Conservation (phyloP, 352 stramenopile species). For the Phytophthora megakarya region DNA sequence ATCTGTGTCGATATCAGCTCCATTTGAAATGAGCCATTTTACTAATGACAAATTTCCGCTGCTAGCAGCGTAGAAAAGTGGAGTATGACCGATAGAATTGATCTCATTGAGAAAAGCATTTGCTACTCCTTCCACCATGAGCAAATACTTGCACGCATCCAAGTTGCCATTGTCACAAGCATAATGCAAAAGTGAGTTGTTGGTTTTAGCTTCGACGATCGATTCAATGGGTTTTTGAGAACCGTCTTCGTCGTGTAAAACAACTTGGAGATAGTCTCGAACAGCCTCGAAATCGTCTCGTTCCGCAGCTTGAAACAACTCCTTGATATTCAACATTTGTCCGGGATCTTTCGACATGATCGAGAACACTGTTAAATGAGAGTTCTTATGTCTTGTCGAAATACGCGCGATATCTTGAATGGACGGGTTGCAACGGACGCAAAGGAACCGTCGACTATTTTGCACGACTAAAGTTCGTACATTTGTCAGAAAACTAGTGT, state of each 20-base stretch:
- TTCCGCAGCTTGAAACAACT: slow-evolving; percentile 71
- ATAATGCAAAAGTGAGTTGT: slow-evolving; percentile 81
- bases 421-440: slow-evolving; percentile 21
- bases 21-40: slow-evolving; percentile 87
- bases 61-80: slow-evolving; percentile 79
- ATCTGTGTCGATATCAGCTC: slow-evolving; percentile 82
- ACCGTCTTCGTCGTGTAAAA: slow-evolving; percentile 40
- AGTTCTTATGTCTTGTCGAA: slow-evolving; percentile 2
- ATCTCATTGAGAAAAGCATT: slow-evolving; percentile 72
- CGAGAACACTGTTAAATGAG: background rate
- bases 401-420: slow-evolving; percentile 21
- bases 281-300: slow-evolving; percentile 72
- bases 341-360: slow-evolving; percentile 22
- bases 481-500: background rate
- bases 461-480: background rate
- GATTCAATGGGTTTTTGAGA: slow-evolving; percentile 32
- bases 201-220: slow-evolving; percentile 67
- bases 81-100: slow-evolving; percentile 78
- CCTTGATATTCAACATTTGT: slow-evolving; percentile 51
- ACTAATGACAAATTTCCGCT: slow-evolving; percentile 74
- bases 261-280: slow-evolving; percentile 58
- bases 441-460: slow-evolving; percentile 18
- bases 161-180: slow-evolving; percentile 85
- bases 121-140: slow-evolving; percentile 73
- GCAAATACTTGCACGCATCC: slow-evolving; percentile 78